Evolutionary conservation across 2,329 filamentous ascomycete species (phyloP).

Genomic region (Fusarium cicatricum): DNA sequence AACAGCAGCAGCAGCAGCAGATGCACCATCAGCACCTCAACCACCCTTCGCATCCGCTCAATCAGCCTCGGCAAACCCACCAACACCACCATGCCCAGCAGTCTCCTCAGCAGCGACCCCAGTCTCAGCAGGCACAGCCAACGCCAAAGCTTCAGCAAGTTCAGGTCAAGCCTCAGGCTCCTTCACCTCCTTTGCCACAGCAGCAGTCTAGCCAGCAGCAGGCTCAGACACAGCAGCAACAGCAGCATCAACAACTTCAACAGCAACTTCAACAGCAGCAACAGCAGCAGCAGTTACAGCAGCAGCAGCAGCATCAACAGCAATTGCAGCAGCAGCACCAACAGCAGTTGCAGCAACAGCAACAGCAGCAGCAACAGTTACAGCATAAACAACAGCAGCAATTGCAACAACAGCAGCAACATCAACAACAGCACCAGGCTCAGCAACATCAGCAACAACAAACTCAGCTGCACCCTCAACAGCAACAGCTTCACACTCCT

Average conservation of each 20-base stretch:
- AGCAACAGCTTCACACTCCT: constrained; percentile 12
- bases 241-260: constrained; percentile 39
- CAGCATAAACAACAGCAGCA: constrained; percentile 40
- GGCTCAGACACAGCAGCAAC: constrained; percentile 40
- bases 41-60: constrained; percentile 41
- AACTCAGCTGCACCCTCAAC: constrained; percentile 10
- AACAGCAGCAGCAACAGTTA: constrained; percentile 41
- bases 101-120: constrained; percentile 48
- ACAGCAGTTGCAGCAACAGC: constrained; percentile 45
- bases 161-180: constrained; percentile 45
- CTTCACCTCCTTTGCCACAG: constrained; percentile 45
- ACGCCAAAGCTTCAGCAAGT: constrained; percentile 44
- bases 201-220: constrained; percentile 42
- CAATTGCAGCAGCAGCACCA: constrained; percentile 39
- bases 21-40: constrained; percentile 45
- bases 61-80: constrained; percentile 40
- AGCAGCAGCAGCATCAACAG: constrained; percentile 43
- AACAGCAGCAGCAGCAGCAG: constrained; percentile 48
- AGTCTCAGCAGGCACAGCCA: constrained; percentile 48
- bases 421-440: constrained; percentile 48
- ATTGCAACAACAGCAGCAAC: constrained; percentile 43
- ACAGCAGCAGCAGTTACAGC: constrained; percentile 45
- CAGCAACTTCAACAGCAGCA: constrained; percentile 44
- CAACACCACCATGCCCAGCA: constrained; percentile 43
- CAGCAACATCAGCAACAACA: constrained; percentile 43